Evolutionary conservation across 495 filamentous ascomycete genomes (phyloP), one percentile per base, ranked within the genome.

Genomic region (Talaromyces proteolyticus): DNA sequence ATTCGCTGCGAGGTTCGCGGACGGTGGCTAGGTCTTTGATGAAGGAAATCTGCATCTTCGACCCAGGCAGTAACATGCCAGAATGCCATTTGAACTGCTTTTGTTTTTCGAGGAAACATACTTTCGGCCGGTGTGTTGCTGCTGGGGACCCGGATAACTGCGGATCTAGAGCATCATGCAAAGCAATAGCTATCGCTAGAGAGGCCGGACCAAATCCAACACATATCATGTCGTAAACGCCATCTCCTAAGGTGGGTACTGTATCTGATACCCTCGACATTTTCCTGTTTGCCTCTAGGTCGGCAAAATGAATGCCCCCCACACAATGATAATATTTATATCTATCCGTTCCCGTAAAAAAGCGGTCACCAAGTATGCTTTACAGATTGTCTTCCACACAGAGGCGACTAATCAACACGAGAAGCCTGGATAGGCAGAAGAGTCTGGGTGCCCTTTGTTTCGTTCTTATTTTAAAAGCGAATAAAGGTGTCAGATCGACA

Each of bases 31-130:
- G 76, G 58, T 96, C 93, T 72, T 98, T 98, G 67, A 98, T 75
- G 75, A 96, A 98, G 25, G 88, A 92, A 51, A 98, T 96, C 65
- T 98, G 92, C 92, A 98, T 98, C 62, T 86, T 88, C 11, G 90
- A 87, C 42, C 89, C 89, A 0, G 90, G 89, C 1, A 98, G 79
- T 48, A 96, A 78, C 92, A 98, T 98, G 29, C 92, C 92, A 3
- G 86, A 81, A 64, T 98, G 92, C 92, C 92, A 96, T 44, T 82
- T 79, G 58, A 96, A 98, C 38, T 79, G 69, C 19, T 74, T 59
- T 69, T 98, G 92, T 52, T 85, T 84, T 70, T 96, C 92, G 18
- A 96, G 64, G 68, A 95, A 96, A 37, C 84, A 73, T 3, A 92
- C 83, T 57, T 86, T 88, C 24, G 87, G 89, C 37, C 59, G 55